Conservation (phyloP, 2,329 filamentous ascomycete genomes). For the Calonectria pteridis region DNA sequence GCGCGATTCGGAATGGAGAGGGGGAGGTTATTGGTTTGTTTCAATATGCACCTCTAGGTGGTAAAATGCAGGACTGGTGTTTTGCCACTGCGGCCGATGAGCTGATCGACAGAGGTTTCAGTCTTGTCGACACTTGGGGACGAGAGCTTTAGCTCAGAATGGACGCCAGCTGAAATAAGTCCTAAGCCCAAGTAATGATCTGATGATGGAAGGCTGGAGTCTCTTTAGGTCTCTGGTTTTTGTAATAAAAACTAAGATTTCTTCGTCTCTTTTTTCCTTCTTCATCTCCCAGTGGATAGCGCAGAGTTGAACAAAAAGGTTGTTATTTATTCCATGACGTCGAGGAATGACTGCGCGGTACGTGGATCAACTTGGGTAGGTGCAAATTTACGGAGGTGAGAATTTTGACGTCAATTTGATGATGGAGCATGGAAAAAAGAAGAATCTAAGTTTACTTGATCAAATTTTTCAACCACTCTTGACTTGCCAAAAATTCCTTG, state of each 20-base stretch:
- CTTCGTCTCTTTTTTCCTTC: no score
- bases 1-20: constrained; percentile 7
- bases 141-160: no score
- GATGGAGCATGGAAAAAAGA: neutral
- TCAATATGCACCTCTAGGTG: constrained; percentile 9
- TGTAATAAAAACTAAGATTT: no score
- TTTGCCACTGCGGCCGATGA: constrained; percentile 1
- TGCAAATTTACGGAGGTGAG: neutral
- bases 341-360: no score
- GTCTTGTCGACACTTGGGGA: constrained; percentile 14
- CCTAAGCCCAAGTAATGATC: no score
- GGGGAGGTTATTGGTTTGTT: constrained; percentile 20
- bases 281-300: no score
- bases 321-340: no score
- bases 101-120: constrained; percentile 9
- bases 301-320: no score
- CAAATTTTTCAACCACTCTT: neutral
- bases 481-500: neutral
- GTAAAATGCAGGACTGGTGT: constrained; percentile 15
- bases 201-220: no score
- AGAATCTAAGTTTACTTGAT: neutral
- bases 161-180: no score
- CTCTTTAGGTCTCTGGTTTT: no score
- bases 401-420: neutral
- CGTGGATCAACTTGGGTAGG: no score